Conservation (phyloP, 495 filamentous ascomycete genomes). For the Penicillium alfredii region DNA sequence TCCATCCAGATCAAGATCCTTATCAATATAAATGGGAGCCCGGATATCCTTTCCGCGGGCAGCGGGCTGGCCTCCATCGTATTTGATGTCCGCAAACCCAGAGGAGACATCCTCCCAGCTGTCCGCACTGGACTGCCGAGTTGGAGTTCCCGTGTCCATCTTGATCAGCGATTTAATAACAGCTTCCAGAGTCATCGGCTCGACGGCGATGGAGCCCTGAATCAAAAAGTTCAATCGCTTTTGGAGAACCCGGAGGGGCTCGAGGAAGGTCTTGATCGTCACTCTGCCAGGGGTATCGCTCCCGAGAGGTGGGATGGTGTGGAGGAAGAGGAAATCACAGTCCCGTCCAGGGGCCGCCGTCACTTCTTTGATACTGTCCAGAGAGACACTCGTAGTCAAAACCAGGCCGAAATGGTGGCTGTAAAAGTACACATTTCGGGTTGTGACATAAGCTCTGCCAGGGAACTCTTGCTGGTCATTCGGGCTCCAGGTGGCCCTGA, state of each 20-base stretch:
- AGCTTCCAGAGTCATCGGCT: constrained; percentile 56
- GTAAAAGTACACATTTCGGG: constrained; percentile 86
- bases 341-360: constrained; percentile 85
- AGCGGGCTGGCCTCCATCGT: constrained; percentile 12
- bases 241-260: constrained; percentile 76
- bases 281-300: constrained; percentile 62
- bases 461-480: constrained; percentile 77
- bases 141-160: constrained; percentile 59
- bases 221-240: constrained; percentile 77
- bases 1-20: constrained; percentile 48
- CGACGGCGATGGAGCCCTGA: constrained; percentile 61
- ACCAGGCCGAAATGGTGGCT: constrained; percentile 91
- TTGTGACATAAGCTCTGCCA: constrained; percentile 83
- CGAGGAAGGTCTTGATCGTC: constrained; percentile 86
- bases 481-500: constrained; percentile 67
- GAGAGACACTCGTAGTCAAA: constrained; percentile 64
- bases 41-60: constrained; percentile 48
- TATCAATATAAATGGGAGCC: constrained; percentile 56
- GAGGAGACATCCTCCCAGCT: constrained; percentile 90
- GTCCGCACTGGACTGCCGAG: constrained; percentile 66
- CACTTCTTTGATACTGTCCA: constrained; percentile 77
- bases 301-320: constrained; percentile 59
- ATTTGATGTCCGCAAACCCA: constrained; percentile 37
- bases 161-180: constrained; percentile 59
- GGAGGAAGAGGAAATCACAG: constrained; percentile 89